These are phyloP conservation scores for Colletotrichum liaoningense DNA, from an alignment of 2,329 filamentous ascomycete genomes.

Conservation along the genomic window DNA sequence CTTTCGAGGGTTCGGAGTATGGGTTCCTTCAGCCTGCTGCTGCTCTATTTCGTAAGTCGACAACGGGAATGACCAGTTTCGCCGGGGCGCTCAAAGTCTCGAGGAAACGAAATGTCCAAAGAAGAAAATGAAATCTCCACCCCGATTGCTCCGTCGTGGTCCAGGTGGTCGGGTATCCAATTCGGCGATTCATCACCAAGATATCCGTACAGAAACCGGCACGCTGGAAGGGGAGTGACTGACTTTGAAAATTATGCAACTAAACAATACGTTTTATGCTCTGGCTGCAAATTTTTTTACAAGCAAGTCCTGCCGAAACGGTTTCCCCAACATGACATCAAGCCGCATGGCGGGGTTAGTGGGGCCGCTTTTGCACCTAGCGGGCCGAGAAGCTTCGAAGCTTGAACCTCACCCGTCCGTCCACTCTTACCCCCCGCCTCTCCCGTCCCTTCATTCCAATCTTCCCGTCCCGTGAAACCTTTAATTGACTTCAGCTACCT, in stretches of 20 bases:
- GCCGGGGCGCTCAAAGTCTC: neutral
- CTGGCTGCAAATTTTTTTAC: neutral
- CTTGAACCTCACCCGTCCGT: neutral
- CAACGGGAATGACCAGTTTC: neutral
- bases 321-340: slow-evolving; percentile 33
- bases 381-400: slow-evolving; percentile 4
- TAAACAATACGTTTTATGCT: neutral
- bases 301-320: slow-evolving; percentile 31
- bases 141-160: neutral
- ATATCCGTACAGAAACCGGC: too few species aligned
- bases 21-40: neutral
- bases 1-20: neutral
- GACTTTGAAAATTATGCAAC: neutral
- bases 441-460: neutral
- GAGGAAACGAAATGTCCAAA: neutral
- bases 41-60: neutral
- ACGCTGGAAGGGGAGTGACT: neutral
- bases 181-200: neutral
- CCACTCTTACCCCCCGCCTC: neutral
- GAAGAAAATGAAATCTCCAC: neutral
- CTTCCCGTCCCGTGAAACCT: neutral
- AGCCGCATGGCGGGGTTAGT: slow-evolving; percentile 34
- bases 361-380: slow-evolving; percentile 13
- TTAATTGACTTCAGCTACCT: neutral
- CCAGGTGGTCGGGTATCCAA: neutral